Evolutionary conservation across 1,284 basidiomycete species (phyloP).

Genomic region (Ceratobasidium sp.): DNA sequence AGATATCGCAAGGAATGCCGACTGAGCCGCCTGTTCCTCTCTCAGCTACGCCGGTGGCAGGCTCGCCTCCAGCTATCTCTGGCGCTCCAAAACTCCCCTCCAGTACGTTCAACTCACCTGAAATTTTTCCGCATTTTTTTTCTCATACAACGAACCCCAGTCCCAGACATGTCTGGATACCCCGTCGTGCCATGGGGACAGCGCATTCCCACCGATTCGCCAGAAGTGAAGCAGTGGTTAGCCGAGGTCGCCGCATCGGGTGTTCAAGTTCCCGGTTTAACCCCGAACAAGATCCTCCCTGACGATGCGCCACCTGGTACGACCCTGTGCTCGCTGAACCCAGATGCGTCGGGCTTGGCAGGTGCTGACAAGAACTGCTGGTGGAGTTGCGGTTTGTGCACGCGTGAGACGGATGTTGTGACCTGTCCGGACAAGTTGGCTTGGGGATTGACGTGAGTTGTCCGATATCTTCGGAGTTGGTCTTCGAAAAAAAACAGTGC

Average conservation of each 20-base stretch:
- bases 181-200: slow-evolving; percentile 53
- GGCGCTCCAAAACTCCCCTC: slow-evolving; percentile 54
- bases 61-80: slow-evolving; percentile 52
- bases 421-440: slow-evolving; percentile 82
- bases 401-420: slow-evolving; percentile 76
- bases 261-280: slow-evolving; percentile 52
- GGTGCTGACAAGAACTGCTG: slow-evolving; percentile 53
- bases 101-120: slow-evolving; percentile 44
- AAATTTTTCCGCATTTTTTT: not conserved
- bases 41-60: slow-evolving; percentile 54
- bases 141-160: slow-evolving; percentile 21
- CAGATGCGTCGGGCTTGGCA: slow-evolving; percentile 6
- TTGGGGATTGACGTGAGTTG: slow-evolving; percentile 77
- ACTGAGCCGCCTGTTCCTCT: slow-evolving; percentile 46
- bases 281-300: slow-evolving; percentile 50
- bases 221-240: slow-evolving; percentile 62
- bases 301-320: slow-evolving; percentile 42
- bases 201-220: slow-evolving; percentile 57
- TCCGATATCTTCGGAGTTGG: not conserved
- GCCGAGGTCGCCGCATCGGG: slow-evolving; percentile 51
- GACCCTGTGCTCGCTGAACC: slow-evolving; percentile 30
- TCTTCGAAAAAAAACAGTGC: not conserved
- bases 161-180: slow-evolving; percentile 47
- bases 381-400: slow-evolving; percentile 84
- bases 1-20: slow-evolving; percentile 45